phyloP scores from a whole-genome alignment of 208 protist genomes.

The Angomonas deanei region DNA sequence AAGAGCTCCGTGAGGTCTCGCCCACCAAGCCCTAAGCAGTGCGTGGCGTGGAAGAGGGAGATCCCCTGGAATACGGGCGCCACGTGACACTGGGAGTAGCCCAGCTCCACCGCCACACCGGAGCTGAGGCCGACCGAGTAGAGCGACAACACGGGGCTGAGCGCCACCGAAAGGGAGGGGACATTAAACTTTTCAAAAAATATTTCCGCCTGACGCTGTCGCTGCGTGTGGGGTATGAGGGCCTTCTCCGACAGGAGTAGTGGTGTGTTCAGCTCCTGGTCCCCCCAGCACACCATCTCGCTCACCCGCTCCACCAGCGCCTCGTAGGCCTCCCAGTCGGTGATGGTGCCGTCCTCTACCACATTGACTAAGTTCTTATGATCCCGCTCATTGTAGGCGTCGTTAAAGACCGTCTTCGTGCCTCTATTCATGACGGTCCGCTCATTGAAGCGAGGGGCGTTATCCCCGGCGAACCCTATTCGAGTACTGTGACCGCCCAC shows the following conservation, averaged over 20 bases:
- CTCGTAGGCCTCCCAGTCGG: slow-evolving; percentile 88
- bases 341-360: slow-evolving; percentile 57
- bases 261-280: slow-evolving; percentile 55
- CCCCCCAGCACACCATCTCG: slow-evolving; percentile 53
- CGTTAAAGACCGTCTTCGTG: slow-evolving; percentile 26
- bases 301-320: slow-evolving; percentile 59
- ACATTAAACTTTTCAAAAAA: slow-evolving; percentile 84
- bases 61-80: slow-evolving; percentile 98
- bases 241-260: slow-evolving; percentile 87
- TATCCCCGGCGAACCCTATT: slow-evolving; percentile 83
- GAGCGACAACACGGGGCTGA: slow-evolving; percentile 82
- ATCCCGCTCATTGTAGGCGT: slow-evolving; percentile 38
- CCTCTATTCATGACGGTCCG: slow-evolving; percentile 45
- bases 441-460: slow-evolving; percentile 67
- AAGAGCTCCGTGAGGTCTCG: slow-evolving; percentile 55
- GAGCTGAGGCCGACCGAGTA: slow-evolving; percentile 84
- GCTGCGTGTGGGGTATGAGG: slow-evolving; percentile 72
- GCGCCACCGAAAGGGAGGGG: slow-evolving; percentile 49
- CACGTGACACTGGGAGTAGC: slow-evolving; percentile 96
- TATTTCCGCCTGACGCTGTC: slow-evolving; percentile 82
- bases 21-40: slow-evolving; percentile 78
- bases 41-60: slow-evolving; percentile 89
- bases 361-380: slow-evolving; percentile 22
- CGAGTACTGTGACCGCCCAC: slow-evolving; percentile 80
- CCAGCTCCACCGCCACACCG: slow-evolving; percentile 92